Base-by-base conservation (phyloP, 805 yeast genomes). In the Aciculoconidium aculeatum region DNA sequence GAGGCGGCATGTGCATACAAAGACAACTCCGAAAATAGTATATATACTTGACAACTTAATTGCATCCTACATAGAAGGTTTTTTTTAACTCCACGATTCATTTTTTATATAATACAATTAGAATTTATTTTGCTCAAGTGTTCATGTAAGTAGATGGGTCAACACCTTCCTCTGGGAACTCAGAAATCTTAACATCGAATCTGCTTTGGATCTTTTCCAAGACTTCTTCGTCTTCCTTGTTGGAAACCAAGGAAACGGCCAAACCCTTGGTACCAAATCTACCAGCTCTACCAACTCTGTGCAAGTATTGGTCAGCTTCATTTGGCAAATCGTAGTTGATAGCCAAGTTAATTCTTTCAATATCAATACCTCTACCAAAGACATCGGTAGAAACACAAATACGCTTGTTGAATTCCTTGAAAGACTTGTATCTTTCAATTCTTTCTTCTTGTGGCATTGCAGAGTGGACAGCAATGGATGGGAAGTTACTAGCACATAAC, bases 201-300 rank as follows among this genome's bases (percentile, higher is more conserved):
- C 97, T 80, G 47, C 85, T 94, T 71, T 92, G 98, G 56, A 92
- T 92, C 66, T 86, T 81, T 51, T 74, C 82, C 60, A 92, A 72
- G 23, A 88, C 83, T 65, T 80, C 85, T 62, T 86, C 87, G 55
- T 92, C 98, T 41, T 79, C 90, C 49, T 77, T 82, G 35, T 79
- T 71, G 23, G 92, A 71, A 32, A 92, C 92, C 43, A 90, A 84
- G 23, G 96, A 85, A 35, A 92, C 74, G 31, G 96, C 94, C 50
- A 92, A 77, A 69, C 98, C 98, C 70, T 90, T 90, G 57, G 98
- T 90, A 71, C 98, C 98, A 52, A 90, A 90, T 75, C 98, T 88
- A 67, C 98, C 98, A 46, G 98, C 98, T 77, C 98, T 87, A 56
- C 98, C 98, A 41, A 90, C 98, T 71, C 98, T 86, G 72, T 90